Evolutionary conservation across 805 yeast genomes (phyloP).

Genomic region (Suhomyces prunicola): DNA sequence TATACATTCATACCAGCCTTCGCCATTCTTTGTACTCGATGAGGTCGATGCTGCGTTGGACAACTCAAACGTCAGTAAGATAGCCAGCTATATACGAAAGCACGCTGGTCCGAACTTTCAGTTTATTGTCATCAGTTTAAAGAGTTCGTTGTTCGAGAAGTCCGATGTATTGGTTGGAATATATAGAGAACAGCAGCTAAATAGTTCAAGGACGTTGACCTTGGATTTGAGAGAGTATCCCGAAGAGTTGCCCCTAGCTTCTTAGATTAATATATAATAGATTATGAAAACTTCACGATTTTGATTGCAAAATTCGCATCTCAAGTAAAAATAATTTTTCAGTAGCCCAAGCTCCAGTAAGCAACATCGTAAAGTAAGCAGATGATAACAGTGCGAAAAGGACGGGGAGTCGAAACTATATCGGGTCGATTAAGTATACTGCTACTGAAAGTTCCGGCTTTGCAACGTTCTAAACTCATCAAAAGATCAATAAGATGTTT

Average conservation of each 20-base stretch:
- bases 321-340: background rate
- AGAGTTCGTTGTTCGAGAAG: slow-evolving; percentile 79
- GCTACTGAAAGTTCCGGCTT: background rate
- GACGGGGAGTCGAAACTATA: background rate
- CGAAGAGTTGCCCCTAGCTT: slow-evolving; percentile 11
- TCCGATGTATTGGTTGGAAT: slow-evolving; percentile 93
- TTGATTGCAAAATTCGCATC: slow-evolving; percentile 1
- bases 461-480: background rate
- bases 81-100: slow-evolving; percentile 79
- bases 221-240: slow-evolving; percentile 67
- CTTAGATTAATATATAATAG: background rate
- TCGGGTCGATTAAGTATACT: background rate
- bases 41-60: slow-evolving; percentile 99
- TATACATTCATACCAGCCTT: slow-evolving; percentile 83
- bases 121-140: slow-evolving; percentile 88
- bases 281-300: background rate
- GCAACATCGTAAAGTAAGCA: background rate
- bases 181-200: slow-evolving; percentile 73
- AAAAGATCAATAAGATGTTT: background rate
- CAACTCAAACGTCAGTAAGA: slow-evolving; percentile 76
- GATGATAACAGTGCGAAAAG: background rate
- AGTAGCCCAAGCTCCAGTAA: background rate
- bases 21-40: slow-evolving; percentile 93
- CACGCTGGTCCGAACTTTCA: slow-evolving; percentile 79
- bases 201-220: slow-evolving; percentile 70